A percentile compares a stretch with the other conserved stretches of the same genome.
Evolutionary conservation across 2,329 filamentous ascomycete genomes (phyloP).

Genomic region (Stachybotrys chlorohalonatus): DNA sequence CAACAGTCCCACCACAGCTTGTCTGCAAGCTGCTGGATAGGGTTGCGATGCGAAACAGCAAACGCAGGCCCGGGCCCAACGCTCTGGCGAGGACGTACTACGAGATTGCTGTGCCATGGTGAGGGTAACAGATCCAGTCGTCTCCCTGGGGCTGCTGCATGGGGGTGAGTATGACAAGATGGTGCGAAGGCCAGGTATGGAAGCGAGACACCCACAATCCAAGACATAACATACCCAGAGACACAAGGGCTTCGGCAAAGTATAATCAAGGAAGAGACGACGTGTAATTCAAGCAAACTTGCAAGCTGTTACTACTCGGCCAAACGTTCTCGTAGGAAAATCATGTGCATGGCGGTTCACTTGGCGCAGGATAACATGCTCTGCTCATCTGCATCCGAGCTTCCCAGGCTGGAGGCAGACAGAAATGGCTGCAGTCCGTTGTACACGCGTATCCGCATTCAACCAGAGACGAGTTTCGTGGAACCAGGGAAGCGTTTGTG

Average conservation of each 20-base stretch:
- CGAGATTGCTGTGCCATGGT: background rate
- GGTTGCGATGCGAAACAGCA: background rate
- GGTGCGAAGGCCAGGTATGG: background rate
- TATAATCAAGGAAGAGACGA: background rate
- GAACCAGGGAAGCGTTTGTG: background rate
- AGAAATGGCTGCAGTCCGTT: background rate
- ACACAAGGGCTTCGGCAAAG: background rate
- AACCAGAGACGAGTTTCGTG: conserved; percentile 1
- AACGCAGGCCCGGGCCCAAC: background rate
- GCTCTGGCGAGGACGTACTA: background rate
- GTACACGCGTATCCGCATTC: background rate
- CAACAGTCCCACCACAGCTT: background rate
- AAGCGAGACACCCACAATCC: background rate
- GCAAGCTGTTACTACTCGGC: background rate
- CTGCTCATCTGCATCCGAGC: background rate
- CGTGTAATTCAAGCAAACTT: background rate
- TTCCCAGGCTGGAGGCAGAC: background rate
- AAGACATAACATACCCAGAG: background rate
- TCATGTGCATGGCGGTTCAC: background rate
- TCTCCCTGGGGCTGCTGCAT: background rate
- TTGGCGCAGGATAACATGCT: background rate
- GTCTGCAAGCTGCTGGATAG: background rate
- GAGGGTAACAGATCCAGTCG: background rate
- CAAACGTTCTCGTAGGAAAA: background rate
- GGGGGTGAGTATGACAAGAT: background rate